Conservation (phyloP, 2,329 filamentous ascomycete genomes). For the Calonectria hongkongensis region DNA sequence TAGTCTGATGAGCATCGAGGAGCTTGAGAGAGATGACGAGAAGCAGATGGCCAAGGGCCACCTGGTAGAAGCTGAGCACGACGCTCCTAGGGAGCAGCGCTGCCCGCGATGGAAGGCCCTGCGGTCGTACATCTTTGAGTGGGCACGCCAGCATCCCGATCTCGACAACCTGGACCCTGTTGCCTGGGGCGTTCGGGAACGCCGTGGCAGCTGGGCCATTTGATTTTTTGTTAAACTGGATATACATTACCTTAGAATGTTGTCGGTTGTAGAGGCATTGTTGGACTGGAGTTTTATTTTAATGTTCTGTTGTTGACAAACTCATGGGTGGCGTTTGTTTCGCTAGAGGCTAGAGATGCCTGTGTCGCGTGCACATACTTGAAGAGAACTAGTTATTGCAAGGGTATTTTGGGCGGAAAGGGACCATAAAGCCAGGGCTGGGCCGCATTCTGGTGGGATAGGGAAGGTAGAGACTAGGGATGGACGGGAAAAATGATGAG, state of each 20-base stretch:
- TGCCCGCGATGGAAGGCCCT: slow-evolving; percentile 88
- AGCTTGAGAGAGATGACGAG: slow-evolving; percentile 83
- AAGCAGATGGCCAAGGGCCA: slow-evolving; percentile 80
- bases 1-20: slow-evolving; percentile 79
- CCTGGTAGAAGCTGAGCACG: slow-evolving; percentile 75
- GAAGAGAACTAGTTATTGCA: background rate
- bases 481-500: slow-evolving; percentile 2
- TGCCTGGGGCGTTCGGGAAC: slow-evolving; percentile 80
- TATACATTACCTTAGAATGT: background rate
- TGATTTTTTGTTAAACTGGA: slow-evolving; percentile 56
- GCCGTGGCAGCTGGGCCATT: slow-evolving; percentile 84
- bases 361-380: slow-evolving; percentile 3
- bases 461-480: background rate
- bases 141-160: slow-evolving; percentile 90
- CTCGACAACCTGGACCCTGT: slow-evolving; percentile 77
- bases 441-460: background rate
- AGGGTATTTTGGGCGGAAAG: background rate
- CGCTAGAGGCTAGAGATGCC: slow-evolving; percentile 7
- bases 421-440: slow-evolving; percentile 6
- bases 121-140: slow-evolving; percentile 88
- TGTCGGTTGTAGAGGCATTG: slow-evolving; percentile 7
- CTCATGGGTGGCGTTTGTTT: slow-evolving; percentile 10
- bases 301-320: slow-evolving; percentile 8
- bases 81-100: slow-evolving; percentile 70
- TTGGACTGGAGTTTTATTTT: slow-evolving; percentile 6